Evolutionary conservation across 2,329 filamentous ascomycete species (phyloP).

Genomic region (Rachicladosporium sp.): DNA sequence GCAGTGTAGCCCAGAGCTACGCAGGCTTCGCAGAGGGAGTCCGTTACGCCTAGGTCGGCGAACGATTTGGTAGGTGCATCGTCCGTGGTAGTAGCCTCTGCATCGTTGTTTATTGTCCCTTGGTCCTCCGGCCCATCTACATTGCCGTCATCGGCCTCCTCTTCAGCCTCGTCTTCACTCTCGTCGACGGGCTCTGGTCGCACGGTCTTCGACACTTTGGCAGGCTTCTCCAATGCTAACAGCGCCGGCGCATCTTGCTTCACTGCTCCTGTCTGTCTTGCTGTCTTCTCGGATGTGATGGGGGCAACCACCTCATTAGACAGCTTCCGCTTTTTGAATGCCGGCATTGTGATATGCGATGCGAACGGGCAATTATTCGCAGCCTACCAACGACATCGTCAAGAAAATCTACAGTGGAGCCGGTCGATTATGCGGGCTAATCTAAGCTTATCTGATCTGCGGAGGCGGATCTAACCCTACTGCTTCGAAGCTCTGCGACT

Average conservation of each 20-base stretch:
- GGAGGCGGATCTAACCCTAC: too few species aligned
- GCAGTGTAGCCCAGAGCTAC: conserved; percentile 66
- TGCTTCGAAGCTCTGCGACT: too few species aligned
- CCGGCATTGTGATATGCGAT: conserved; percentile 24
- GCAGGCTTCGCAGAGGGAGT: conserved; percentile 82
- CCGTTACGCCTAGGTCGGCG: conserved; percentile 65
- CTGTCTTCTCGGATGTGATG: background rate
- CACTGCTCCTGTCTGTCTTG: conserved; percentile 4
- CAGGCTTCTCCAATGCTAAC: conserved; percentile 1
- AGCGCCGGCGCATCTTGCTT: conserved; percentile 1
- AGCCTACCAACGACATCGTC: too few species aligned
- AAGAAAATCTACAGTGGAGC: background rate
- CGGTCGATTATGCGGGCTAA: background rate
- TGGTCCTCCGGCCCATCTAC: conserved; percentile 13
- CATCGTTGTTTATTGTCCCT: conserved; percentile 2
- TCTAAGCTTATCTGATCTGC: too few species aligned
- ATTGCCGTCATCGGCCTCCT: conserved; percentile 10
- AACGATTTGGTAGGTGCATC: conserved; percentile 43
- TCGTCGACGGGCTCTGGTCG: conserved; percentile 4
- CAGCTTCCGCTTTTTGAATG: conserved; percentile 32
- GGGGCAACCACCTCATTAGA: conserved; percentile 4
- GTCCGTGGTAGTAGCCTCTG: conserved; percentile 11
- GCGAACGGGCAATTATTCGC: too few species aligned
- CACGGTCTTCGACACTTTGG: conserved; percentile 1
- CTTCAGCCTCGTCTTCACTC: conserved; percentile 14